Base-by-base conservation (phyloP, 2,329 filamentous ascomycete species). In the Pyrenophora teres region DNA sequence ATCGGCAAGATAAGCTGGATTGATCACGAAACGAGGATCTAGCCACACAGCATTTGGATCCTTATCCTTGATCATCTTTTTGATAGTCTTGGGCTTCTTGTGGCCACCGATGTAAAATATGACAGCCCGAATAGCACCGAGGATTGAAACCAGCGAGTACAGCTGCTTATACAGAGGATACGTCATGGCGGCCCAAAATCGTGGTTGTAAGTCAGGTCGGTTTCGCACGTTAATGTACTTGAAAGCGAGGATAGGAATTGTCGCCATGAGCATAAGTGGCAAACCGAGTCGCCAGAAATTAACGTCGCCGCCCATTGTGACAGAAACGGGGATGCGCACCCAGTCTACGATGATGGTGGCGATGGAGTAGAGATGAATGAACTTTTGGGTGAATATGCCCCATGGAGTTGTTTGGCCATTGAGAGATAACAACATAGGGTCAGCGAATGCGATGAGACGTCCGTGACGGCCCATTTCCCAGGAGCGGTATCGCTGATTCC, bases 381-480 rank as follows among this genome's bases (percentile, higher is more conserved):
- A 54, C 35, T 62, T 62, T 16, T 62, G 59, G 10, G 42, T 48
- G n/a, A 62, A 44, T 15, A 62, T 60, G 8, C 56, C 59, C 15
- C 53, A 49, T 6, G 50, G 31, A 2, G 57, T 60, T 2, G 38
- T 54, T 41, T 52, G 50, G 1, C 46, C 46, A 8, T 51, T 51
- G 25, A 60, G 23, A 2, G 59, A 62, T 6, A 59, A 46, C 0
- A 62, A 23, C 44, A 62, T 47, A 9, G 44, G 50, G 3, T 50
- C 40, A 9, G 47, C 43, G 30, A 57, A 62, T 8, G 54, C 56
- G 25, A 62, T 31, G n/a, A 62, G 54, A 10, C 54, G 54, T 13
- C 56, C 56, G 25, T 62, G 59, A 12, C 56, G 56, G 12, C 59
- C 59, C 59, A 62, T 62, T 21, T 62, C 59, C 59, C 59, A 62